phyloP scores from a whole-genome alignment of 768 basidiomycete genomes.

The Boletus subcaerulescens region DNA sequence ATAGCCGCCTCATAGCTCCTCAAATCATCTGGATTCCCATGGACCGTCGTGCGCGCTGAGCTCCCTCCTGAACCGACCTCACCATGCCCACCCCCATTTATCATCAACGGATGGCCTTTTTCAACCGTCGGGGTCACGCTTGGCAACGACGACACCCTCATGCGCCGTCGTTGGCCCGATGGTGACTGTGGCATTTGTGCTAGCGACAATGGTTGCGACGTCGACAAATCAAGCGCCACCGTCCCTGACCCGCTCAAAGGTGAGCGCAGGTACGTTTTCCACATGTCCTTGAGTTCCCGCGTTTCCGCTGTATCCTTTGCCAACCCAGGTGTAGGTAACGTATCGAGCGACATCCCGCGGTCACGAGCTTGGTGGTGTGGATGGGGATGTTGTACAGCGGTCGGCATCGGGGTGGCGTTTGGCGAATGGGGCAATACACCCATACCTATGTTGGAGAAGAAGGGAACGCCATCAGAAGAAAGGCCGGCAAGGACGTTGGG shows the following conservation, averaged over 20 bases:
- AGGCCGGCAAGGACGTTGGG: conserved; percentile 64
- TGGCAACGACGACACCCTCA: conserved; percentile 65
- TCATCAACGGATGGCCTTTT: conserved; percentile 16
- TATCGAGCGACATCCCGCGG: conserved; percentile 26
- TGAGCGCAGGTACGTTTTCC: conserved; percentile 73
- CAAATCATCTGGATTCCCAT: conserved; percentile 57
- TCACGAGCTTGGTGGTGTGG: conserved; percentile 14
- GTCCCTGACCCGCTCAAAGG: conserved; percentile 44
- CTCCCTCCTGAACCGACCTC: conserved; percentile 21
- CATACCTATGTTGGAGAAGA: conserved; percentile 46
- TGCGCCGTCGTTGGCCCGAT: conserved; percentile 37
- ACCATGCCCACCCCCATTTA: conserved; percentile 17
- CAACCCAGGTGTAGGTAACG: conserved; percentile 32
- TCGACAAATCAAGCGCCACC: conserved; percentile 5
- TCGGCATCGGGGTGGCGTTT: conserved; percentile 48
- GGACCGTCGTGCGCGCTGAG: conserved; percentile 38
- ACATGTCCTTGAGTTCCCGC: conserved; percentile 63
- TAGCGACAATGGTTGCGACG: conserved; percentile 9
- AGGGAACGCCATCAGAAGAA: conserved; percentile 54
- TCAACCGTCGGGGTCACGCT: conserved; percentile 60
- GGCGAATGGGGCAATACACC: conserved; percentile 37
- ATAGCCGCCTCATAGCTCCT: conserved; percentile 74
- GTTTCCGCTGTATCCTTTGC: conserved; percentile 35
- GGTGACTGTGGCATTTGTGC: conserved; percentile 29
- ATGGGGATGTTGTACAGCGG: conserved; percentile 23